Conservation (phyloP, 768 basidiomycete genomes). For the Suillus variegatus region DNA sequence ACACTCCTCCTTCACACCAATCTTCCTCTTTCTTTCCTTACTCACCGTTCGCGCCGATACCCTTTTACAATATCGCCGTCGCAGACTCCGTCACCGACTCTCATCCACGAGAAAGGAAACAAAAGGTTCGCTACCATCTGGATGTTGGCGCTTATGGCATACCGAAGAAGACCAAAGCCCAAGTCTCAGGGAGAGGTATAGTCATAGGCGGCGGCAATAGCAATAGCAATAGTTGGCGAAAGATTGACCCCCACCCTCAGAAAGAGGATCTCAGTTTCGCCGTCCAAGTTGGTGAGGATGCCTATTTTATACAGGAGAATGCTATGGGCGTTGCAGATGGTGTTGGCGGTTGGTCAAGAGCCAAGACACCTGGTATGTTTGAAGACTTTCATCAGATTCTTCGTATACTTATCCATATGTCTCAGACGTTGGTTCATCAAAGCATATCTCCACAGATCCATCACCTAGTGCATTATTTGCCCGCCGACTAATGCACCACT, state of each 20-base stretch:
- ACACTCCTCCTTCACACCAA: conserved; percentile 31
- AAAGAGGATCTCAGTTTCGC: conserved; percentile 47
- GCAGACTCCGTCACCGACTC: conserved; percentile 26
- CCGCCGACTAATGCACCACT: conserved; percentile 83
- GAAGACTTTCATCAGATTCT: background rate
- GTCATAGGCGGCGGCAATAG: conserved; percentile 6
- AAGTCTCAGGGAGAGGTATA: conserved; percentile 28
- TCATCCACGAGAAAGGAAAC: conserved; percentile 32
- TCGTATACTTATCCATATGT: background rate
- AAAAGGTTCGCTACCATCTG: conserved; percentile 48
- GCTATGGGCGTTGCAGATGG: conserved; percentile 96
- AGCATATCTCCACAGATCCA: conserved; percentile 38
- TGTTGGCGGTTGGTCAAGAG: conserved; percentile 85
- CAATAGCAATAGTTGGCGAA: conserved; percentile 25
- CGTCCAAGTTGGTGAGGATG: conserved; percentile 89
- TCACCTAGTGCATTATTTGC: conserved; percentile 64
- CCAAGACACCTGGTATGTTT: conserved; percentile 36
- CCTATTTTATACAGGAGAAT: conserved; percentile 80
- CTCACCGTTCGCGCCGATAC: conserved; percentile 34
- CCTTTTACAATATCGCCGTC: conserved; percentile 27
- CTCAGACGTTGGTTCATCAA: conserved; percentile 23
- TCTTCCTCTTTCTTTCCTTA: conserved; percentile 37
- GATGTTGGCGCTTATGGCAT: conserved; percentile 87
- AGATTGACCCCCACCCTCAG: conserved; percentile 26
- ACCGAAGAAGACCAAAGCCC: conserved; percentile 52